These are phyloP conservation scores for Ampelomyces quisqualis DNA, from an alignment of 2,329 filamentous ascomycete species.

Conservation along the genomic window DNA sequence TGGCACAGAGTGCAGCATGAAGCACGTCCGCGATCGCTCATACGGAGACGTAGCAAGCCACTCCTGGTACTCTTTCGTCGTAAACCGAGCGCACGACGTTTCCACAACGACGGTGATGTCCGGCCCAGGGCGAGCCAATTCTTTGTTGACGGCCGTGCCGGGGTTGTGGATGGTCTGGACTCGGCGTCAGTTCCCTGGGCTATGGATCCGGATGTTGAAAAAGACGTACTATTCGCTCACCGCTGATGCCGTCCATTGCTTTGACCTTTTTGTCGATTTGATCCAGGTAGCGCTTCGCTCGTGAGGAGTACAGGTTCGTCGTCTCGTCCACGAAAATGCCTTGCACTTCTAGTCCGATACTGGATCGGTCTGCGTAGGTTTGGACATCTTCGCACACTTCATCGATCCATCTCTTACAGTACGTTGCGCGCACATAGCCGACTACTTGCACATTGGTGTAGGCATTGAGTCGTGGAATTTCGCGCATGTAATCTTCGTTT, in stretches of 20 bases:
- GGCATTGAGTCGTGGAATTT: constrained; percentile 45
- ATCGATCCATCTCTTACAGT: constrained; percentile 37
- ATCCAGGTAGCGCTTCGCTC: constrained; percentile 23
- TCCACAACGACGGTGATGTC: constrained; percentile 34
- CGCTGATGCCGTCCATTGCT: constrained; percentile 4
- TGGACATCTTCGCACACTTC: constrained; percentile 45
- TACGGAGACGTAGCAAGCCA: constrained; percentile 30
- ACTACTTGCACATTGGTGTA: constrained; percentile 52
- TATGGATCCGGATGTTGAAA: not conserved
- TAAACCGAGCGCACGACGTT: constrained; percentile 19
- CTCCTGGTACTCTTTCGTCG: constrained; percentile 21
- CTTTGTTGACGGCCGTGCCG: constrained; percentile 25
- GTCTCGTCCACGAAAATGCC: constrained; percentile 58
- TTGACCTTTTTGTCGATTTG: constrained; percentile 19
- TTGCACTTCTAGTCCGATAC: constrained; percentile 41
- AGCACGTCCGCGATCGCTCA: constrained; percentile 19
- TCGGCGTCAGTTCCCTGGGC: not conserved
- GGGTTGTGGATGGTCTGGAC: constrained; percentile 37
- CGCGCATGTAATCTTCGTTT: constrained; percentile 50
- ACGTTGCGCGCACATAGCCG: constrained; percentile 55
- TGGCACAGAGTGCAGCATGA: constrained; percentile 32
- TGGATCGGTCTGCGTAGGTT: constrained; percentile 48
- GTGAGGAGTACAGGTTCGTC: constrained; percentile 32
- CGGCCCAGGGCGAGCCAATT: constrained; percentile 23
- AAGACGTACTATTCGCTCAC: constrained; percentile 14